These are phyloP conservation scores for Uronychia setigera DNA, from an alignment of 73 alveolate species.

Conservation along the genomic window DNA sequence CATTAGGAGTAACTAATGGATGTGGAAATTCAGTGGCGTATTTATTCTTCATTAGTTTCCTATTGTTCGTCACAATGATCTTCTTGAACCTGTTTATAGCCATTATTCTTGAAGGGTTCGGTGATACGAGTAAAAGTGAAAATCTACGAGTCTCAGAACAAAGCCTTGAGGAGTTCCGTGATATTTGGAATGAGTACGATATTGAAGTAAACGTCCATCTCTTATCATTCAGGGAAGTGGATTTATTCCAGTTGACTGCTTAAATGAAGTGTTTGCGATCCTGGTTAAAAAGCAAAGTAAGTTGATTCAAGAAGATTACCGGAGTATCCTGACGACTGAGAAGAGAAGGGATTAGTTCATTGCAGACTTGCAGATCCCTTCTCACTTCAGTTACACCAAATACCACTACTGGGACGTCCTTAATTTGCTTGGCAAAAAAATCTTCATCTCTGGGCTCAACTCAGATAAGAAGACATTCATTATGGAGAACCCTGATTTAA, in stretches of 20 bases:
- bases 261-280: neutral
- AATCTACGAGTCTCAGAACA: neutral
- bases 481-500: neutral
- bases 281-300: neutral
- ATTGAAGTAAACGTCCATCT: constrained; percentile 8
- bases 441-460: neutral
- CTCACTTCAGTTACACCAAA: neutral
- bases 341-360: neutral
- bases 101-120: constrained; percentile 6
- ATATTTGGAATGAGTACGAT: constrained; percentile 30
- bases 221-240: neutral
- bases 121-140: neutral
- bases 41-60: constrained; percentile 13
- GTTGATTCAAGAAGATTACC: neutral
- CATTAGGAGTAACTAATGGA: constrained; percentile 20
- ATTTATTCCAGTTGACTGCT: neutral
- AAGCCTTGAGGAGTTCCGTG: neutral
- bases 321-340: neutral
- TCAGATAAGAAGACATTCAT: neutral
- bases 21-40: constrained; percentile 24
- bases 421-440: neutral
- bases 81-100: constrained; percentile 23
- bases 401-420: neutral
- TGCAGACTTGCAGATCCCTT: neutral
- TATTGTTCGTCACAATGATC: constrained; percentile 3